phyloP scores from a whole-genome alignment of 2,329 filamentous ascomycete species.

The Fusarium neocosmosporiellum region DNA sequence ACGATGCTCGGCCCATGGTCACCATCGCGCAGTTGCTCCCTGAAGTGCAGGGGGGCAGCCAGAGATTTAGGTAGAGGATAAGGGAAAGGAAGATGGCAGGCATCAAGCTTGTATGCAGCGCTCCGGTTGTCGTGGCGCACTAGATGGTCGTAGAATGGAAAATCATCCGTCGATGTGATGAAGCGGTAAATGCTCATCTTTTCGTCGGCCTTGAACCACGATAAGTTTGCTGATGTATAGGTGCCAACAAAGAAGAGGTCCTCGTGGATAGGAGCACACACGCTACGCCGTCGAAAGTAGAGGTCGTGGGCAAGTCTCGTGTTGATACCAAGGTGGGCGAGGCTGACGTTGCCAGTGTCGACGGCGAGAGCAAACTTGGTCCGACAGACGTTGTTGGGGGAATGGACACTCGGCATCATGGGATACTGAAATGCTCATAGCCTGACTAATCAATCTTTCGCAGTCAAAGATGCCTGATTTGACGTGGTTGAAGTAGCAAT shows the following conservation, averaged over 20 bases:
- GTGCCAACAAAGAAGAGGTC: not conserved
- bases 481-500: not conserved
- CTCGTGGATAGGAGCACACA: not conserved
- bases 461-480: not conserved
- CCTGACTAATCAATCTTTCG: not conserved
- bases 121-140: not conserved
- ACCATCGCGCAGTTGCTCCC: not conserved
- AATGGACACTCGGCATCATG: not conserved
- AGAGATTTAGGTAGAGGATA: not conserved
- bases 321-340: not conserved
- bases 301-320: not conserved
- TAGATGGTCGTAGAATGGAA: not conserved
- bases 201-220: not conserved
- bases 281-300: not conserved
- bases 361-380: not conserved
- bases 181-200: not conserved
- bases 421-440: not conserved
- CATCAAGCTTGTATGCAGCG: not conserved
- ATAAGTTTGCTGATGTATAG: not conserved
- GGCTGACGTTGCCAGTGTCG: not conserved
- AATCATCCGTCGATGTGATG: not conserved
- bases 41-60: not conserved
- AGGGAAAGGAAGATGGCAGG: not conserved
- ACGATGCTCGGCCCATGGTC: not conserved
- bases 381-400: not conserved